Base-by-base conservation (phyloP, 192 early-diverging fungal species). In the Backusella mclennaniae region DNA sequence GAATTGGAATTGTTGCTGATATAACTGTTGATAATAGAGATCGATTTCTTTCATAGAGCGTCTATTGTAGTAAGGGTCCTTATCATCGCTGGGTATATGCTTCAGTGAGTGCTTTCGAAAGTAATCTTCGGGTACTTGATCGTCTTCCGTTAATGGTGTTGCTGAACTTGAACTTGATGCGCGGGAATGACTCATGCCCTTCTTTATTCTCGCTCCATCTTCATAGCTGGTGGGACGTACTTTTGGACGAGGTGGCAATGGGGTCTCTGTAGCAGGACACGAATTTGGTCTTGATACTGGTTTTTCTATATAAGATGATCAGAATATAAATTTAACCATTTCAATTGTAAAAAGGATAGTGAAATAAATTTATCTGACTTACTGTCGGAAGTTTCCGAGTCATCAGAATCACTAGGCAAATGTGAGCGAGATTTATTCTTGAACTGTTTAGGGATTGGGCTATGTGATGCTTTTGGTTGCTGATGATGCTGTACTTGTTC, bases 81-180 rank as follows among this genome's bases (percentile, higher is more conserved):
- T 63, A 63, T 63, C 56, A 29, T 63, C 56, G 4, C 26, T 14
- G 23, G 23, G 23, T 63, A 63, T 29, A 63, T 63, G 11, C 21
- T 26, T 63, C 26, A 29, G 6, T 26, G 56, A 29, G n/a, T 14
- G 56, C 56, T 63, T 63, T 63, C 56, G 56, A 63, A 63, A 29
- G 12, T 63, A 63, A 14, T 63, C 56, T 63, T 63, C 56, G 56
- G 56, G 56, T 29, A 4, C 56, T 63, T 63, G 56, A 63, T 63
- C 56, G 21, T 63, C 56, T 29, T 63, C 56, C 56, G 56, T 63
- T 63, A 63, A 26, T 29, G 56, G 56, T 63, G 56, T 63, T 63
- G 56, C 56, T 63, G 56, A 63, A 63, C 56, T 63, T 63, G 56
- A 63, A 63, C 56, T 63, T 63, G 56, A 63, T 63, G 56, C 56